Evolutionary conservation across 2,329 filamentous ascomycete species (phyloP).

Genomic region (Zymoseptoria passerinii): DNA sequence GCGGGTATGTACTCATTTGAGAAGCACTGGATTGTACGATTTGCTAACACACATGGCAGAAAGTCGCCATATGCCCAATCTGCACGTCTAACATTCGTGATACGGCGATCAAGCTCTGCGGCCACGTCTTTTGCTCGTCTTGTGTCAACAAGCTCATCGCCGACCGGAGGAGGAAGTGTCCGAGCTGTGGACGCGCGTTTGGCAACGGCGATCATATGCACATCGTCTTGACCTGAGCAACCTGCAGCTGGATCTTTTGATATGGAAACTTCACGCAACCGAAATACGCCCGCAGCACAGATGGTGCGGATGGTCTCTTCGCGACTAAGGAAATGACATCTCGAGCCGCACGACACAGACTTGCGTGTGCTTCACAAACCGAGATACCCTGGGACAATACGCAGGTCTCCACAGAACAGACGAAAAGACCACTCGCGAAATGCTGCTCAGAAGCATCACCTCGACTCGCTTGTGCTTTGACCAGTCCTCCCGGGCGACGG

Average conservation of each 20-base stretch:
- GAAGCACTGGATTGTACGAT: not conserved
- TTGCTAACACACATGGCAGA: slow-evolving; percentile 36
- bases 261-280: not conserved
- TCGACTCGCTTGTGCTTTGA: not conserved
- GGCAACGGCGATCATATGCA: slow-evolving; percentile 83
- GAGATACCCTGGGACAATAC: not conserved
- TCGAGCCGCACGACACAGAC: not conserved
- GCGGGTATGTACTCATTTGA: slow-evolving; percentile 56
- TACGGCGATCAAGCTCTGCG: slow-evolving; percentile 85
- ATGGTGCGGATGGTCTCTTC: not conserved
- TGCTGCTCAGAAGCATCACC: not conserved
- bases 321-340: not conserved
- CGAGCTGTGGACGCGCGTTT: slow-evolving; percentile 85
- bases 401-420: not conserved
- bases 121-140: slow-evolving; percentile 84
- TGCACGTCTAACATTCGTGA: slow-evolving; percentile 93
- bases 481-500: no score
- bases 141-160: slow-evolving; percentile 85
- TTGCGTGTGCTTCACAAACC: not conserved
- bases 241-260: not conserved
- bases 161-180: slow-evolving; percentile 89
- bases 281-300: not conserved
- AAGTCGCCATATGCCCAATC: slow-evolving; percentile 78
- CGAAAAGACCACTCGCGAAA: not conserved
- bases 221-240: slow-evolving; percentile 29